Evolutionary conservation across 2,329 filamentous ascomycete genomes (phyloP), one percentile per base, ranked within the genome.

Genomic region (Ceratocystis cubensis): DNA sequence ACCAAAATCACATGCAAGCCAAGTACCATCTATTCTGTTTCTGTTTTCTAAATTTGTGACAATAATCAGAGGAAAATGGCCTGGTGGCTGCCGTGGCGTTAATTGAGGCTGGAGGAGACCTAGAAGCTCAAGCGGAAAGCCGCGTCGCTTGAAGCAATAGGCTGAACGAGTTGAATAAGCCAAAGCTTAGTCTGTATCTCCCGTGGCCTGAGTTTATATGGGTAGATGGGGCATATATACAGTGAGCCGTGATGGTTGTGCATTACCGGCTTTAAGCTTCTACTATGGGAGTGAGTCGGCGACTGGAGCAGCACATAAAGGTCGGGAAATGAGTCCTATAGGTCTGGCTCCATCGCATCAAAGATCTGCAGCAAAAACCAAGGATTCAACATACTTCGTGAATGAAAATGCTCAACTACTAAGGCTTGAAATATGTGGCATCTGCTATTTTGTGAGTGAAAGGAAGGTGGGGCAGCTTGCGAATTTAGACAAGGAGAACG

Each of bases 391-490:
- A n/a, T 5, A 57, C 10, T 7, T 30, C 15, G 25, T 30, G 13
- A 25, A 13, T n/a, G 53, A 7, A 28, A 25, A 33, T n/a, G 17
- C 17, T 8, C 0, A 33, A 59, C n/a, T 33, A 8, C 20, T 15
- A n/a, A 30, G n/a, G 6, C n/a, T n/a, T 30, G 56, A 37, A 20
- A 33, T 59, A 59, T 33, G 56, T 59, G 56, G 56, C 56, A 59
- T 59, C 17, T 37, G 37, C 37, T 41, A 41, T 41, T 41, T 41
- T 4, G 37, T 15, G 10, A 41, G 37, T 37, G 56, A 59, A 28
- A 28, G 13, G 15, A 59, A 37, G 28, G 56, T 59, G 56, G 56
- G 28, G 56, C 30, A 59, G n/a, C 5, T 37, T 41, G 10, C 5
- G 25, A 59, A 59, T 28, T 37, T 37, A n/a, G 17, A 30, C 56